Base-by-base conservation (phyloP, 208 protist species). In the Acanthamoeba lenticulata region DNA sequence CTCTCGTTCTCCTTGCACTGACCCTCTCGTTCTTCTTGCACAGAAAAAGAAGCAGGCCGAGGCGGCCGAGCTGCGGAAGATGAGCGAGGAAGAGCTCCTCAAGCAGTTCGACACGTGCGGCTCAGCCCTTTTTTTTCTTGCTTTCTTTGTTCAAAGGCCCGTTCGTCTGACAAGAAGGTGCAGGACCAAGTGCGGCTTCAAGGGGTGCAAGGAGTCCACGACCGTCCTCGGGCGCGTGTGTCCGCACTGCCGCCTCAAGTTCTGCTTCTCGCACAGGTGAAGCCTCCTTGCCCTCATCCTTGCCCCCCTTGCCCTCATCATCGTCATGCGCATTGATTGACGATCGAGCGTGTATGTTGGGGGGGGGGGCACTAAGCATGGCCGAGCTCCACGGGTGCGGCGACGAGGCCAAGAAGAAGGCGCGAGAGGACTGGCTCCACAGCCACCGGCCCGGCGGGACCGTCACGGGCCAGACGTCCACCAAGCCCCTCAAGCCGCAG, bases 211-310 rank as follows among this genome's bases (percentile, higher is more conserved):
- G 36, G 57, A 91, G 36, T 44, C 55, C 36, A 72, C 57, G 21
- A 91, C 85, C 24, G 85, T 91, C 1, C 85, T 91, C 17, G 85
- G 85, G 19, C 85, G 57, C 9, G 21, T 91, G 47, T 91, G 85
- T 47, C n/a, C 55, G 17, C 57, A 72, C 36, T 91, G 85, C 29
- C 47, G 57, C 32, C 85, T 91, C 85, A 91, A 91, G 57, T 91
- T 72, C 85, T 91, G 85, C n/a, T 72, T 91, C 85, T 72, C 85
- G 27, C 85, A 91, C 57, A 91, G 85, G 85, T 91, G n/a, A 72
- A 47, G 3, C 21, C 32, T 17, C 7, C 13, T 19, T 72, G 24
- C 38, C 38, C 15, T 77, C 67, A 77, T n/a, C n/a, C n/a, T n/a
- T n/a, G n/a, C n/a, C n/a, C n/a, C n/a, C n/a, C n/a, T n/a, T n/a